Conservation (phyloP, 148 eudicot species). For the Amaranthus cruentus region DNA sequence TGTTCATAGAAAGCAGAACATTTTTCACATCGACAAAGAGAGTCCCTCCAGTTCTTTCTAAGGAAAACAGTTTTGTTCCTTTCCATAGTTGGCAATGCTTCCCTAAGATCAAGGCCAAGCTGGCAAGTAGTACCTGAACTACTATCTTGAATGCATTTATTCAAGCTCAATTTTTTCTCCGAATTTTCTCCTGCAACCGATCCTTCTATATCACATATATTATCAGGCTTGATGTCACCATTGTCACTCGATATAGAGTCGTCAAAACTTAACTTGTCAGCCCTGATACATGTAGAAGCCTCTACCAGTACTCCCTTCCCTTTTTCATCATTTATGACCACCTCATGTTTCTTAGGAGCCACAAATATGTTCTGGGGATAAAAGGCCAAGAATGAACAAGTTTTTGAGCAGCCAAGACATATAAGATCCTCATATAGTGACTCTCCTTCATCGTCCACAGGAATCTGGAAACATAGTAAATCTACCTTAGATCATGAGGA, state of each 20-base stretch:
- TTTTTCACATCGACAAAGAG: conserved; percentile 63
- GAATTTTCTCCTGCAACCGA: conserved; percentile 28
- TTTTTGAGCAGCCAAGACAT: conserved; percentile 60
- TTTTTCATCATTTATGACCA: conserved; percentile 34
- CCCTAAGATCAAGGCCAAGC: conserved; percentile 52
- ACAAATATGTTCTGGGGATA: conserved; percentile 64
- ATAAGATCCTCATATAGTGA: conserved; percentile 81
- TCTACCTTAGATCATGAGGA: conserved; percentile 3
- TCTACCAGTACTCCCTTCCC: conserved; percentile 57
- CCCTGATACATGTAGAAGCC: conserved; percentile 27
- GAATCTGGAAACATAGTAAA: conserved; percentile 45
- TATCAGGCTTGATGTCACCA: conserved; percentile 25
- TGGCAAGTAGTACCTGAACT: conserved; percentile 41
- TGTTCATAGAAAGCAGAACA: conserved; percentile 53
- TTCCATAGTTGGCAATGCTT: conserved; percentile 29
- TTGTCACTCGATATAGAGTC: conserved; percentile 16
- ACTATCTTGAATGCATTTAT: conserved; percentile 32
- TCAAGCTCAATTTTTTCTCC: conserved; percentile 21
- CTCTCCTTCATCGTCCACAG: conserved; percentile 89
- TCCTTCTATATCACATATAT: conserved; percentile 23
- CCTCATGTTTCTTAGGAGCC: conserved; percentile 32
- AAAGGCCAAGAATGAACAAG: conserved; percentile 62
- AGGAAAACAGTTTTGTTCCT: conserved; percentile 63
- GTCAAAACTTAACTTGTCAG: conserved; percentile 29
- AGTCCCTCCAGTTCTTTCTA: conserved; percentile 65